phyloP scores from a whole-genome alignment of 495 filamentous ascomycete genomes.

The Aspergillus funiculosus region DNA sequence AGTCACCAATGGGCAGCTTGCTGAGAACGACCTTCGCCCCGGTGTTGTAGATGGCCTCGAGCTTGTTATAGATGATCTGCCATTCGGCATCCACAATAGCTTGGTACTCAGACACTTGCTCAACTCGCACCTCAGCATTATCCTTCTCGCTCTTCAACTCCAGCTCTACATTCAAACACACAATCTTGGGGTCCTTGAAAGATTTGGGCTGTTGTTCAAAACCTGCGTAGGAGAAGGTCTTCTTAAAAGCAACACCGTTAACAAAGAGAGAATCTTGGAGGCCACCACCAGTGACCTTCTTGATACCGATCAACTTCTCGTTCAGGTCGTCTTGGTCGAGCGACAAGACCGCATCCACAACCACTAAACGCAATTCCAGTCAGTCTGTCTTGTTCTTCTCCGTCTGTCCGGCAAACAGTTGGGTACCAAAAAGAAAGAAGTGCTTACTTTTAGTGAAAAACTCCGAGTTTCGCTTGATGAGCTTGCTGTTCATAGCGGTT shows the following conservation, averaged over 20 bases:
- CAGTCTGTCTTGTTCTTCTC: constrained; percentile 7
- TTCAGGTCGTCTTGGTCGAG: constrained; percentile 96
- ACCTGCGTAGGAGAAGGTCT: constrained; percentile 97
- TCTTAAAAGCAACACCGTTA: constrained; percentile 98
- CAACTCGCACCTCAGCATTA: constrained; percentile 95
- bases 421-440: no score
- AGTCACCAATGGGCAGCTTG: constrained; percentile 94
- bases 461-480: constrained; percentile 92
- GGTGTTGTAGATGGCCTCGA: constrained; percentile 86
- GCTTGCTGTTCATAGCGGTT: constrained; percentile 99
- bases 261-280: constrained; percentile 96
- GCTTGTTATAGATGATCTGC: constrained; percentile 99
- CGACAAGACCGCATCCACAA: constrained; percentile 94
- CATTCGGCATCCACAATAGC: constrained; percentile 98
- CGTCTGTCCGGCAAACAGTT: not conserved
- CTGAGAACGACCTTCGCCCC: constrained; percentile 95
- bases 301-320: constrained; percentile 95
- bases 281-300: constrained; percentile 95
- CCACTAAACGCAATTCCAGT: constrained; percentile 56
- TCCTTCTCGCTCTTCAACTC: constrained; percentile 98
- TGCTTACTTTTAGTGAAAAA: constrained; percentile 98
- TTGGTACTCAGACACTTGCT: constrained; percentile 98
- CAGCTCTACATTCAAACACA: constrained; percentile 94
- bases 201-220: constrained; percentile 98
- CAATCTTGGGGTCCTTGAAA: constrained; percentile 88